A percentile compares a stretch with the other conserved stretches of the same genome.
Evolutionary conservation across 306 rosid genomes (phyloP).

Genomic region (Boehmeria nivea): DNA sequence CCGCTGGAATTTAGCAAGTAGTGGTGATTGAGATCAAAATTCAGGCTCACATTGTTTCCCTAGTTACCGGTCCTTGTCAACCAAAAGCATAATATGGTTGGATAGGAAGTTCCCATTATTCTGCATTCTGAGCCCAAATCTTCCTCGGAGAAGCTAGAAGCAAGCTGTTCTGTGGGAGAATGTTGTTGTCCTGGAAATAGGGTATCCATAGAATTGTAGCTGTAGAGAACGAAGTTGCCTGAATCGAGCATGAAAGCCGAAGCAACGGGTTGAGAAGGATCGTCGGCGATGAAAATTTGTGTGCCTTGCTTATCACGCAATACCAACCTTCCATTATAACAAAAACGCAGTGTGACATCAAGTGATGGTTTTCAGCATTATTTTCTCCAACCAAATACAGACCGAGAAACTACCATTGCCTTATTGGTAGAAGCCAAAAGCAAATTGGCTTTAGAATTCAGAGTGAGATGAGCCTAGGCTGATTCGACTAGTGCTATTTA

Average conservation of each 20-base stretch:
- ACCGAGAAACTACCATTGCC: no score
- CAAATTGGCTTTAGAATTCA: no score
- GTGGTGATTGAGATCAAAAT: no score
- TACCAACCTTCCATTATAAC: neutral
- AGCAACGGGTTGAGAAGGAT: neutral
- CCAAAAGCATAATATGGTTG: no score
- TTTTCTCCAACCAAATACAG: slow-evolving; percentile 23
- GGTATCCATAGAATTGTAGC: neutral
- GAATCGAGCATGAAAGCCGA: slow-evolving; percentile 25
- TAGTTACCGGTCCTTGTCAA: no score
- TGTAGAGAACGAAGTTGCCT: slow-evolving; percentile 29
- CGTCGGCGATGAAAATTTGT: neutral
- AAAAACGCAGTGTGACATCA: neutral
- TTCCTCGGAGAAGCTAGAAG: slow-evolving; percentile 9
- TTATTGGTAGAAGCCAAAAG: no score
- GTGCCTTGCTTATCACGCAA: neutral
- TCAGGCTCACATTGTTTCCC: no score
- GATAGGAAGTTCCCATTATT: neutral
- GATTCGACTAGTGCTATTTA: no score
- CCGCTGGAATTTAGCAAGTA: no score
- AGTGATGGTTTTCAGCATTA: slow-evolving; percentile 21
- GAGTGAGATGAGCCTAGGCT: no score
- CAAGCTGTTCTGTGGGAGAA: neutral
- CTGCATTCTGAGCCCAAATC: neutral
- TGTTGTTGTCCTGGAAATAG: slow-evolving; percentile 13